These are phyloP conservation scores for Xylaria castorea DNA, from an alignment of 495 filamentous ascomycete genomes.

Conservation along the genomic window DNA sequence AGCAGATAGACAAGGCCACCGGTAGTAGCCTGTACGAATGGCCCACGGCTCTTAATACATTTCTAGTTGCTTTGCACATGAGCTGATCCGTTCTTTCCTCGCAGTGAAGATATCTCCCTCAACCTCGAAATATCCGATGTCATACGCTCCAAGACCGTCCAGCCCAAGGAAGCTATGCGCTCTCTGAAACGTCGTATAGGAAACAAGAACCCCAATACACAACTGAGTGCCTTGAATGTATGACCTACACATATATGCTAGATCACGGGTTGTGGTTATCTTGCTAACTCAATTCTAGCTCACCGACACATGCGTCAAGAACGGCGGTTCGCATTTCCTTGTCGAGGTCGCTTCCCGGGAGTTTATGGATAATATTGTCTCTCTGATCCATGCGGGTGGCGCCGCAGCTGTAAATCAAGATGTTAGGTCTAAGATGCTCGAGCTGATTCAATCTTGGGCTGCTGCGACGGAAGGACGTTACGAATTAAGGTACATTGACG, in stretches of 20 bases:
- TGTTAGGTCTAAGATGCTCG: conserved; percentile 87
- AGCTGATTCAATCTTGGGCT: conserved; percentile 93
- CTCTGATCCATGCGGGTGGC: conserved; percentile 80
- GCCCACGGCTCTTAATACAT: neutral
- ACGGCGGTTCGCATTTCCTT: conserved; percentile 96
- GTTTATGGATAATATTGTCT: conserved; percentile 97
- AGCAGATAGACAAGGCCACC: conserved; percentile 94
- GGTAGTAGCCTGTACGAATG: conserved; percentile 81
- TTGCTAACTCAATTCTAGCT: conserved; percentile 60
- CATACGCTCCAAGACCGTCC: conserved; percentile 94
- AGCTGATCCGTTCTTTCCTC: conserved; percentile 27
- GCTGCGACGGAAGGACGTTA: conserved; percentile 85
- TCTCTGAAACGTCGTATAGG: conserved; percentile 91
- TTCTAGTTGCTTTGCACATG: neutral
- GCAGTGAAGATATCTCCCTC: conserved; percentile 93
- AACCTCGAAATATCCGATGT: conserved; percentile 97
- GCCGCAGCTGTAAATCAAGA: conserved; percentile 79
- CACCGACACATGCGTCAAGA: conserved; percentile 98
- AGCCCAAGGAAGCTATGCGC: conserved; percentile 96
- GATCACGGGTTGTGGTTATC: neutral
- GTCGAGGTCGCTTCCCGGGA: conserved; percentile 93
- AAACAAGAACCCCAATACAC: conserved; percentile 95
- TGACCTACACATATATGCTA: conserved; percentile 25
- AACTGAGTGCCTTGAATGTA: conserved; percentile 91
- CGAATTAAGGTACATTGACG: conserved; percentile 83